These are phyloP conservation scores for Penicillium sp. DNA, from an alignment of 2,329 filamentous ascomycete genomes.

Conservation along the genomic window DNA sequence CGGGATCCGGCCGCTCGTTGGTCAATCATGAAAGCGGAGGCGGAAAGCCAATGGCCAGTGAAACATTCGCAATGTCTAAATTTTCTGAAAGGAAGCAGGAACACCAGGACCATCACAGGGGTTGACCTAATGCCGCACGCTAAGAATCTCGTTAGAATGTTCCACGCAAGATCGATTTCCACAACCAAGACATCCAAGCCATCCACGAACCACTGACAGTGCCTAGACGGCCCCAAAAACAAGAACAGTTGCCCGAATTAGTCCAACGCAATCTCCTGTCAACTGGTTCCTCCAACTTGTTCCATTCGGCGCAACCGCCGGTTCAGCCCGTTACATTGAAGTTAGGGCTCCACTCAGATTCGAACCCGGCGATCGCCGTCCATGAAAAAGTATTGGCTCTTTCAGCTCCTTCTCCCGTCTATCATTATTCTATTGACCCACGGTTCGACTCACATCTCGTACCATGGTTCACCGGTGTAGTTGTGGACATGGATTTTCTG, in stretches of 20 bases:
- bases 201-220: background rate
- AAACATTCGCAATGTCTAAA: background rate
- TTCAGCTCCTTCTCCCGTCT: background rate
- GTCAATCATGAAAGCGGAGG: background rate
- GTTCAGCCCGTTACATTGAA: constrained; percentile 6
- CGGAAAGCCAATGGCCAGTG: background rate
- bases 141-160: background rate
- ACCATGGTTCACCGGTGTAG: background rate
- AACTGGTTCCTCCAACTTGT: constrained; percentile 3
- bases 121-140: background rate
- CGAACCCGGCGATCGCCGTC: background rate
- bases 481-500: constrained; percentile 11
- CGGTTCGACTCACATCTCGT: background rate
- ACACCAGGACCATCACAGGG: background rate
- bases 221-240: background rate
- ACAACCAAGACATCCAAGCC: background rate
- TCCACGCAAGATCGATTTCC: background rate
- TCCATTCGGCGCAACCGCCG: background rate
- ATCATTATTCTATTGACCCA: background rate
- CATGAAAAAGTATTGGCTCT: background rate
- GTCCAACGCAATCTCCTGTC: background rate
- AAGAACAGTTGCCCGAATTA: background rate
- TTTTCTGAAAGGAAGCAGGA: background rate
- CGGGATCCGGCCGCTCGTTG: background rate
- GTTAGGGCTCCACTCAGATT: constrained; percentile 2